Evolutionary conservation across 1,284 basidiomycete genomes (phyloP).

Genomic region (Pholiota adiposa): DNA sequence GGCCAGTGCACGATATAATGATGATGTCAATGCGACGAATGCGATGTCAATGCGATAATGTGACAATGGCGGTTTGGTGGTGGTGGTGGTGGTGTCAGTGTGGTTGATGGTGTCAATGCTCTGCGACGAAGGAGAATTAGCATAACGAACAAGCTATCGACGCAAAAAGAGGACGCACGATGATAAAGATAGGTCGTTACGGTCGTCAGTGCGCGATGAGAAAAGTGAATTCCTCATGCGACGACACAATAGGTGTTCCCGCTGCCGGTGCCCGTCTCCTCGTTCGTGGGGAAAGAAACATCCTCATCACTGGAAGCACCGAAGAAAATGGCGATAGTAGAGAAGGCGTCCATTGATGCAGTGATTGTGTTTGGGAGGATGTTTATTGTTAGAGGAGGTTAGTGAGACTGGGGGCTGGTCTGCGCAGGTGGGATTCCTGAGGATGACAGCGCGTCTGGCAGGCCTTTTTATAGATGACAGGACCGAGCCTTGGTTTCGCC

Average conservation of each 20-base stretch:
- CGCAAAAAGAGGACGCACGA: neutral
- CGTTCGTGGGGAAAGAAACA: slow-evolving; percentile 20
- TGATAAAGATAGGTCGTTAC: slow-evolving; percentile 6
- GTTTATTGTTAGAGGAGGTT: neutral
- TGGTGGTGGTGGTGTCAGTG: slow-evolving; percentile 2
- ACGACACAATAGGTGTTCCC: slow-evolving; percentile 28
- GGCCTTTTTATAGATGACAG: neutral
- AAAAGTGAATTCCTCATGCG: slow-evolving; percentile 22
- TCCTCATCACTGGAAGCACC: slow-evolving; percentile 21
- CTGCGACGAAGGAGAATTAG: neutral
- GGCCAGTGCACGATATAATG: slow-evolving; percentile 13
- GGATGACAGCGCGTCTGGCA: slow-evolving; percentile 3
- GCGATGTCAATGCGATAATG: neutral
- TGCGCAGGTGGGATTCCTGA: slow-evolving; percentile 3
- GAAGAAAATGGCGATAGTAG: slow-evolving; percentile 24
- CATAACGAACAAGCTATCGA: no score
- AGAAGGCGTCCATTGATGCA: slow-evolving; percentile 28
- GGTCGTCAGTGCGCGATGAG: slow-evolving; percentile 12
- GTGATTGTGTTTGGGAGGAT: neutral
- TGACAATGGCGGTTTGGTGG: neutral
- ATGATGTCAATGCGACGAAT: neutral
- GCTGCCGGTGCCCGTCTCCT: slow-evolving; percentile 18
- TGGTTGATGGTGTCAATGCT: slow-evolving; percentile 7
- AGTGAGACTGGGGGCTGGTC: neutral
- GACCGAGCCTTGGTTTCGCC: neutral